phyloP scores from a whole-genome alignment of 169 alveolate species.

The Theileria sp. region DNA sequence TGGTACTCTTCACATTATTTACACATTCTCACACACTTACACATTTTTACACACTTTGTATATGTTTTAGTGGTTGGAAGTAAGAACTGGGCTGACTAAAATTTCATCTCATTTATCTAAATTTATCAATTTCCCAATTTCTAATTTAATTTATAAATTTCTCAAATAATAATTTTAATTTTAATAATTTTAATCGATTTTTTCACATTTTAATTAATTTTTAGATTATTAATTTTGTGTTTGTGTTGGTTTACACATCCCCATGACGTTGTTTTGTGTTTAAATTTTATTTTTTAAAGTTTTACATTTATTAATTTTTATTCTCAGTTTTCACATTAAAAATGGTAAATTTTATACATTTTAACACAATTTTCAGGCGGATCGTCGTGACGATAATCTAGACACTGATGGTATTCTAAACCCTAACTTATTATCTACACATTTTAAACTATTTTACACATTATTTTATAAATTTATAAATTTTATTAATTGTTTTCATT shows the following conservation, averaged over 20 bases:
- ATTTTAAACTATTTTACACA: no score
- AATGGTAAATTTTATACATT: background rate
- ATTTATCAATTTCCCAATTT: no score
- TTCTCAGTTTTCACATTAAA: background rate
- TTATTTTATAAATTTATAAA: no score
- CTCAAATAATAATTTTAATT: no score
- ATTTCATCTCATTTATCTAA: background rate
- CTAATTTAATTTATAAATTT: no score
- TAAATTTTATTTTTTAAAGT: background rate
- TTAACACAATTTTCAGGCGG: background rate
- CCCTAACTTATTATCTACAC: no score
- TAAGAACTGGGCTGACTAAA: constrained; percentile 20
- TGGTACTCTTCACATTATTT: background rate
- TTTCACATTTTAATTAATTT: background rate
- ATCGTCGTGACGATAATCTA: background rate
- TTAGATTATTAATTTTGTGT: background rate
- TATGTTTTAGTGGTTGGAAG: constrained; percentile 20
- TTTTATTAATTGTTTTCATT: background rate
- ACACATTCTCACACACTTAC: background rate
- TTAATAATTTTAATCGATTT: no score
- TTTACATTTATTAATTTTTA: background rate
- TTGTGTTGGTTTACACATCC: constrained; percentile 10
- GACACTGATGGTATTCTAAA: constrained; percentile 13
- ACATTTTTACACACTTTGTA: background rate
- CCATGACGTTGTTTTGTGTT: constrained; percentile 15